Base-by-base conservation (phyloP, 2,329 filamentous ascomycete genomes). In the Rhynchosporium graminicola region DNA sequence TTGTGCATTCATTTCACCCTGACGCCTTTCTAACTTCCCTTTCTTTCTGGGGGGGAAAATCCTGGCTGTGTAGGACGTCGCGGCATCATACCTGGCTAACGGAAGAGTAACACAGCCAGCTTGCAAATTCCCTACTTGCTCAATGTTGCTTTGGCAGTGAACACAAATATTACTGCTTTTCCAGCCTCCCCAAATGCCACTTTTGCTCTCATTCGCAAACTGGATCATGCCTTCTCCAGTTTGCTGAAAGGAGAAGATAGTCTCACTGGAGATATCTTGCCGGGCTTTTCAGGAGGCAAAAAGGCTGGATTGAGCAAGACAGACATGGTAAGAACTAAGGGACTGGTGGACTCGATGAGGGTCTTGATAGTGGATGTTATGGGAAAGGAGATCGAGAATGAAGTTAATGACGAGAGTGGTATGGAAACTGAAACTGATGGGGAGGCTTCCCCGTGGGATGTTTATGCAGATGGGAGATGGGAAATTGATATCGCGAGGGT, bases 251-350 rank as follows among this genome's bases (percentile, higher is more conserved):
- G 90, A 3, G 77, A 82, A 62, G 87, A 96, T 70, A 76, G 87
- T 3, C 83, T 87, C 13, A 87, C 87, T 0, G 82, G 83, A 0
- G 84, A 87, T 45, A 70, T 79, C 0, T 78, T 97, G 0, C 87
- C 91, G 0, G 91, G 92, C 0, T 92, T 93, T 65, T 84, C 86
- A 66, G 80, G 78, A 6, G 83, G 83, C 0, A 77, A 81, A 4
- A 76, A 80, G 63, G 68, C 74, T 0, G 88, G 91, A 0, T 88
- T 91, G 79, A 92, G 87, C 0, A 80, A 77, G 20, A 94, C 90
- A 0, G 92, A 97, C 74, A 96, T 95, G 81, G 92, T 98, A 7
- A 84, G 94, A 46, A 89, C 93, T 67, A 89, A 90, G 72, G 91
- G 90, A 71, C 78, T 96, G 36, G 90, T 92, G 0, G 90, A 96